Evolutionary conservation across 257 asterid genomes (phyloP).

Genomic region (Orobanche coerulescens): DNA sequence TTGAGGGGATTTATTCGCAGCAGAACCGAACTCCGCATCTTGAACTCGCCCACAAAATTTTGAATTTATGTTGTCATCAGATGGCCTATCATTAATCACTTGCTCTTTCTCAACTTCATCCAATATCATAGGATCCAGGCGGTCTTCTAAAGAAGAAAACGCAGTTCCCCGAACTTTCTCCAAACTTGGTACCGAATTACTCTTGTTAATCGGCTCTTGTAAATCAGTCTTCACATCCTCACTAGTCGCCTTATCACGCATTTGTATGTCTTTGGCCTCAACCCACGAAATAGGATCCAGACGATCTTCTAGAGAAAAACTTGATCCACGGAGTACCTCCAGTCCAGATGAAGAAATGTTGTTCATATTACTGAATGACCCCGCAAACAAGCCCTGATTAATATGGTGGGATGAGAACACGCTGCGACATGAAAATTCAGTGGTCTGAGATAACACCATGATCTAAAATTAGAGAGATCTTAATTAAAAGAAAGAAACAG

Average conservation of each 20-base stretch:
- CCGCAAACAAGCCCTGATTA: constrained; percentile 23
- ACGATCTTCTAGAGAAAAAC: constrained; percentile 45
- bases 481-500: background rate
- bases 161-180: background rate
- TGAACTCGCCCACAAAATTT: constrained; percentile 13
- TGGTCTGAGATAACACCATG: background rate
- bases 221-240: background rate
- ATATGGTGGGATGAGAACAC: constrained; percentile 36
- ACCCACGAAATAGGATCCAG: constrained; percentile 54
- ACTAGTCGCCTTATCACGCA: background rate
- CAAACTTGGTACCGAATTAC: background rate
- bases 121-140: constrained; percentile 45
- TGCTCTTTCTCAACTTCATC: constrained; percentile 37
- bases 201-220: background rate
- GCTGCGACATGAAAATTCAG: constrained; percentile 38
- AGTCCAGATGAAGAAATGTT: constrained; percentile 26
- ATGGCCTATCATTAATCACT: constrained; percentile 25
- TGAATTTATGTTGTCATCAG: constrained; percentile 10
- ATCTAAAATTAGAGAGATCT: constrained; percentile 1
- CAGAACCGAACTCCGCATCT: constrained; percentile 11
- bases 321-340: constrained; percentile 34
- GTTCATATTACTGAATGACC: constrained; percentile 21
- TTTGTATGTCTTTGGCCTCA: constrained; percentile 26
- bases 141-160: constrained; percentile 40
- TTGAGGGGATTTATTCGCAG: constrained; percentile 14